Evolutionary conservation across 345 rosid genomes (phyloP).

Genomic region (Lumnitzera racemosa): DNA sequence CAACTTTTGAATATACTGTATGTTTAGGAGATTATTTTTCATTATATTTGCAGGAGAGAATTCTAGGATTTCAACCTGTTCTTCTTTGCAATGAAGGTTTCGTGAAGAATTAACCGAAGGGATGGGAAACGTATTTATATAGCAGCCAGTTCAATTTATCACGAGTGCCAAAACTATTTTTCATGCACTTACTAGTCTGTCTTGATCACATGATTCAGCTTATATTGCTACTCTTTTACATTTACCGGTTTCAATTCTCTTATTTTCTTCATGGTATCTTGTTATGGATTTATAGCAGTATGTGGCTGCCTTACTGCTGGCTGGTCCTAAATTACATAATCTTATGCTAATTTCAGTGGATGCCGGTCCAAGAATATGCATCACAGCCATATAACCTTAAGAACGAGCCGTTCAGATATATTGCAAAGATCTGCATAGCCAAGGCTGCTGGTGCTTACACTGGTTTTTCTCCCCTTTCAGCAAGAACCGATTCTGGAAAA

Average conservation of each 20-base stretch:
- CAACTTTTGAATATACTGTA: too few species aligned
- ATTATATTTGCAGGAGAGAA: not conserved
- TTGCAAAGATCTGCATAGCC: constrained; percentile 54
- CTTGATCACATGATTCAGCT: too few species aligned
- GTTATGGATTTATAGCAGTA: not conserved
- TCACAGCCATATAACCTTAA: constrained; percentile 39
- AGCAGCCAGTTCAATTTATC: too few species aligned
- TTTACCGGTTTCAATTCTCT: too few species aligned
- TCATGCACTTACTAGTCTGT: too few species aligned
- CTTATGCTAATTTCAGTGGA: constrained; percentile 41
- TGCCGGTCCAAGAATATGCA: constrained; percentile 56
- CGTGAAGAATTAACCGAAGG: not conserved
- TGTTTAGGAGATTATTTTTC: too few species aligned
- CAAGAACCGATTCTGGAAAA: constrained; percentile 40
- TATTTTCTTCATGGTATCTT: not conserved
- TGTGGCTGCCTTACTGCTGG: not conserved
- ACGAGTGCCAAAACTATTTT: too few species aligned
- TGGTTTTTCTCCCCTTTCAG: constrained; percentile 43
- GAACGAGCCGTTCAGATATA: constrained; percentile 34
- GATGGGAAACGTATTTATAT: too few species aligned
- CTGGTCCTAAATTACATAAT: not conserved
- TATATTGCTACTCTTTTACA: too few species aligned
- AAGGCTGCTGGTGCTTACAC: constrained; percentile 31
- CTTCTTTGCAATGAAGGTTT: not conserved
- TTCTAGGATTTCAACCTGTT: not conserved